Evolutionary conservation across 306 rosid species (phyloP), one percentile per base, ranked within the genome.

Genomic region (Pyrus betulifolia): DNA sequence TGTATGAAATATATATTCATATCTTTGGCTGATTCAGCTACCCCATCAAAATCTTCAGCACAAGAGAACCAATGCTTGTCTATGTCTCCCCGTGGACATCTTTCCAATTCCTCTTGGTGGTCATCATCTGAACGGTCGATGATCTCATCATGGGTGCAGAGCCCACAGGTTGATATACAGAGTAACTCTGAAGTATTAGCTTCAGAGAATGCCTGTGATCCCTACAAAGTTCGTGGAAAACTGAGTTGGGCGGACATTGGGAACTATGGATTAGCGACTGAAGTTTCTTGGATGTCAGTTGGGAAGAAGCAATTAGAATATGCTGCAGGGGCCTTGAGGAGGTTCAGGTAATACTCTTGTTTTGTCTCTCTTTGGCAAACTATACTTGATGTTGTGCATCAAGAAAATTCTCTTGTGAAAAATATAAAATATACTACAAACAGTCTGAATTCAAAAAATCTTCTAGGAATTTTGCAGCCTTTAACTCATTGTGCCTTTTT

Each of bases 221-320:
- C 96, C 66, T 90, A 83, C 77, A 79, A 79, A 57, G 96, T 90
- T 46, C 87, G 87, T 27, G 91, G 93, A 58, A 90, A 90, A 75
- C 76, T 88, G 57, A 88, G 96, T 62, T 90, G 96, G 93, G 85
- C 86, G 0, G 89, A 90, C 62, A 78, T 85, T 74, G 96, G 96
- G 76, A 88, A 76, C 79, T 90, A 90, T 64, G 86, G 88, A 65
- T 82, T 84, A 64, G 91, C 89, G 25, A 74, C 83, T 76, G 96
- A 90, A 84, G 96, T 90, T 76, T 88, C 96, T 83, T 90, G 96
- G 96, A 90, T 90, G 96, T 90, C 96, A 46, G 96, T 90, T 73
- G 96, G 96, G 19, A 88, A 88, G 83, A 86, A 90, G 81, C 96
- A 90, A 82, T 79, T 90, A 73, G 96, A 90, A 75, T 90, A 86